These are phyloP conservation scores for Diutina siamensis DNA, from an alignment of 1,139 yeast species.

Conservation along the genomic window DNA sequence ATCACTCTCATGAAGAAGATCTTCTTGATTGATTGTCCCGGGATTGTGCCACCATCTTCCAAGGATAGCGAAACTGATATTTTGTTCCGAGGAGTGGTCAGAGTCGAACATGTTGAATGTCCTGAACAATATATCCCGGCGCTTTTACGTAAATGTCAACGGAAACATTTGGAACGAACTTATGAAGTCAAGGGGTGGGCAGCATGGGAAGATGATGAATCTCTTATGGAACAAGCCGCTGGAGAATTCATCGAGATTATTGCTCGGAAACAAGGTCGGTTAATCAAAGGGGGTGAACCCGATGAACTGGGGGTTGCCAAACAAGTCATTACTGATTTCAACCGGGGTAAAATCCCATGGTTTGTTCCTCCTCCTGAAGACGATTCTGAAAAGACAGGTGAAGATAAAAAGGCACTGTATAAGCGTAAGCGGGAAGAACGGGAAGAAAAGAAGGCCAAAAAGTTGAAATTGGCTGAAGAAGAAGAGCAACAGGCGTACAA, in stretches of 20 bases:
- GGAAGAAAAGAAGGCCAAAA: slow-evolving; percentile 17
- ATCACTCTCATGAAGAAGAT: slow-evolving; percentile 93
- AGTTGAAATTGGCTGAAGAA: slow-evolving; percentile 1
- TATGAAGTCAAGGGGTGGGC: slow-evolving; percentile 92
- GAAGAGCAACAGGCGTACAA: neutral
- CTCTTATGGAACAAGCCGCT: slow-evolving; percentile 39
- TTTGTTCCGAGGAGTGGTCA: slow-evolving; percentile 89
- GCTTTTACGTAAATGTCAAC: slow-evolving; percentile 72
- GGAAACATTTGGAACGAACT: slow-evolving; percentile 88
- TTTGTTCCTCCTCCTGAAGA: slow-evolving; percentile 87
- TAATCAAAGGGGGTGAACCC: slow-evolving; percentile 95
- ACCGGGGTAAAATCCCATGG: slow-evolving; percentile 97
- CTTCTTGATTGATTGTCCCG: slow-evolving; percentile 94
- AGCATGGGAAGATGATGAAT: slow-evolving; percentile 29
- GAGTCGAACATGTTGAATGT: slow-evolving; percentile 90
- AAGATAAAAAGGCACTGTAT: slow-evolving; percentile 41
- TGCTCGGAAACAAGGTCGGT: slow-evolving; percentile 87
- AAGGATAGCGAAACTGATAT: slow-evolving; percentile 92
- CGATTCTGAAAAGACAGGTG: slow-evolving; percentile 40
- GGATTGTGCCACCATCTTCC: slow-evolving; percentile 91
- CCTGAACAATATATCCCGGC: slow-evolving; percentile 96
- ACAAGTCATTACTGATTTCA: slow-evolving; percentile 83
- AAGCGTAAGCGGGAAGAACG: slow-evolving; percentile 41
- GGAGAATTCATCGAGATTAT: slow-evolving; percentile 78
- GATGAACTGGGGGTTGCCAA: slow-evolving; percentile 92